Evolutionary conservation across 2,329 filamentous ascomycete species (phyloP).

Genomic region (Pestalotiopsis sp.): DNA sequence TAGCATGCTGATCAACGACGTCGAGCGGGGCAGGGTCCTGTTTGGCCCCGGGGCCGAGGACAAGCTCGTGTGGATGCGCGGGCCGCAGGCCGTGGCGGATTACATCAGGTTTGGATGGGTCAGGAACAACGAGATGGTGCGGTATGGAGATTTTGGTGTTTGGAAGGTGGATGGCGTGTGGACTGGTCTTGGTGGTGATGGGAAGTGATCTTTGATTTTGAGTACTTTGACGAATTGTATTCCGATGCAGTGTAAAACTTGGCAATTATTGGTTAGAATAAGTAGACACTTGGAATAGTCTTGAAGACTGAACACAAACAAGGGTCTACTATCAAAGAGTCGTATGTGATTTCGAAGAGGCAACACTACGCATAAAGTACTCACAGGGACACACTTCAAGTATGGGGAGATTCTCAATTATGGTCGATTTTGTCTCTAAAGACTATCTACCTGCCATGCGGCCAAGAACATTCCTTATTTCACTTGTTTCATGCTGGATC

Average conservation of each 20-base stretch:
- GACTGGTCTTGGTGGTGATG: slow-evolving; percentile 15
- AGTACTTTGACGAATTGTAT: too few species aligned
- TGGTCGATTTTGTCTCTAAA: neutral
- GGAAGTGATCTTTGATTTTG: neutral
- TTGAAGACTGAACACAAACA: too few species aligned
- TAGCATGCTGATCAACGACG: slow-evolving; percentile 18
- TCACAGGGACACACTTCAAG: neutral
- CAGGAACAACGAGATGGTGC: slow-evolving; percentile 14
- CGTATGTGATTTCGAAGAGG: neutral
- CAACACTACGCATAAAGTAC: neutral
- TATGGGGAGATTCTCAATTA: neutral
- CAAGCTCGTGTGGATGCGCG: slow-evolving; percentile 18
- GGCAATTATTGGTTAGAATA: too few species aligned
- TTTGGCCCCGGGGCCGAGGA: slow-evolving; percentile 1
- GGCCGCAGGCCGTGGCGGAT: slow-evolving; percentile 22
- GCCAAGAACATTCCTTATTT: neutral
- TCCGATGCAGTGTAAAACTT: too few species aligned
- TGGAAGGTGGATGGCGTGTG: slow-evolving; percentile 21
- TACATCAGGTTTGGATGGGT: slow-evolving; percentile 22
- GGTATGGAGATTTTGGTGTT: slow-evolving; percentile 16
- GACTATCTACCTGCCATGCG: neutral
- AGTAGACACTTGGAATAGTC: too few species aligned
- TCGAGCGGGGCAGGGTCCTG: slow-evolving; percentile 8
- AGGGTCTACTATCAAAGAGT: too few species aligned
- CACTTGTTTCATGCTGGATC: neutral